Evolutionary conservation across 169 alveolate species (phyloP), one percentile per base, ranked within the genome.

Genomic region (Amoebophrya sp.): DNA sequence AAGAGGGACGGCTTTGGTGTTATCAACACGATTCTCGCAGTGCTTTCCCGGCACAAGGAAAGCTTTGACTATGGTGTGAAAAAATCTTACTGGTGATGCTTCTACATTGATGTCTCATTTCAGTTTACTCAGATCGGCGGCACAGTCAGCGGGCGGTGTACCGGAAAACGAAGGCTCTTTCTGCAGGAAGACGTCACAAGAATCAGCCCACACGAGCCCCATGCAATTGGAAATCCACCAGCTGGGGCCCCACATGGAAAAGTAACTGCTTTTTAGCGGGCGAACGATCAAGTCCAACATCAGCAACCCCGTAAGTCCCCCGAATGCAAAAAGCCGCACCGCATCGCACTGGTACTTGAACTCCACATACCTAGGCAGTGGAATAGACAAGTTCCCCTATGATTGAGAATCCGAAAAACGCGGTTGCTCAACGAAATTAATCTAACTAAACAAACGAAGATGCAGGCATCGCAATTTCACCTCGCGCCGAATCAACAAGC

Each of bases 341-440:
- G 83, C 83, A 25, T 66, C 83, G 83, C 83, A 66, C 83, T 66
- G 83, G 35, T 66, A 66, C 83, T 66, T 66, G 83, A 66, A 66
- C 83, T 66, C 83, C 32, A 66, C 83, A 25, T 66, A 66, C 83
- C 83, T 66, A 1, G 35, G n/a, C n/a, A n/a, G n/a, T n/a, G n/a
- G n/a, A n/a, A n/a, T n/a, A n/a, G n/a, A n/a, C n/a, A n/a, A n/a
- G n/a, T n/a, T n/a, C n/a, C n/a, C n/a, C n/a, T n/a, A n/a, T n/a
- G n/a, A n/a, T n/a, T n/a, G n/a, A n/a, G n/a, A n/a, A n/a, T n/a
- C n/a, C n/a, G n/a, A n/a, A n/a, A n/a, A n/a, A n/a, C n/a, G n/a
- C n/a, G n/a, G n/a, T n/a, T n/a, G n/a, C n/a, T n/a, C n/a, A n/a
- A n/a, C n/a, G n/a, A n/a, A n/a, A n/a, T n/a, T n/a, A n/a, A n/a